These are phyloP conservation scores for Termitomyces sp. DNA, from an alignment of 768 basidiomycete species.

Conservation along the genomic window DNA sequence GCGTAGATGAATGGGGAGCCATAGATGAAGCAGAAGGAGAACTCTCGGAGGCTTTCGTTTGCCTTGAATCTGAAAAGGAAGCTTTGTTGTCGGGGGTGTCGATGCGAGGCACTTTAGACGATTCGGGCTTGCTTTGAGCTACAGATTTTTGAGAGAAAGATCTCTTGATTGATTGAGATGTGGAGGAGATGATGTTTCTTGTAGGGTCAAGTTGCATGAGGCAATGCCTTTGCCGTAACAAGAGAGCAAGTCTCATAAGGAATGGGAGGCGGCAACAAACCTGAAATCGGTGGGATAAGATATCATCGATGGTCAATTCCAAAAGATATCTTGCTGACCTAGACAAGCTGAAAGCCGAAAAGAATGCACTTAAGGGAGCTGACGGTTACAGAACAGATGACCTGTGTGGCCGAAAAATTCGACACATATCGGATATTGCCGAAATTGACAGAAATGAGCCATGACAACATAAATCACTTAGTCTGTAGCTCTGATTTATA, in stretches of 20 bases:
- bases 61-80: slow-evolving; percentile 18
- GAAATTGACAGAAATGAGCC: neutral
- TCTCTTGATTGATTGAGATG: slow-evolving; percentile 32
- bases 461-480: no score
- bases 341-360: neutral
- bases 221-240: slow-evolving; percentile 43
- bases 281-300: neutral
- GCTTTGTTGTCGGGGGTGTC: slow-evolving; percentile 17
- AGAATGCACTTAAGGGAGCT: neutral
- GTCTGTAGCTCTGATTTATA: neutral
- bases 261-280: slow-evolving; percentile 5
- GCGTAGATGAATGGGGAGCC: slow-evolving; percentile 16
- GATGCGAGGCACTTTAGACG: slow-evolving; percentile 24
- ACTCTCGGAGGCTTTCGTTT: slow-evolving; percentile 4
- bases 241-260: slow-evolving; percentile 48
- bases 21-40: slow-evolving; percentile 20
- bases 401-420: neutral
- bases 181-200: slow-evolving; percentile 18
- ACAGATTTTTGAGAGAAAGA: slow-evolving; percentile 36
- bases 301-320: neutral
- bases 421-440: neutral
- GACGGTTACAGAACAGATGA: neutral
- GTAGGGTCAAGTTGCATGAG: slow-evolving; percentile 53
- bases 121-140: slow-evolving; percentile 10
- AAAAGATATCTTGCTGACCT: neutral